phyloP scores from a whole-genome alignment of 345 rosid genomes.

The Ricinus communis region DNA sequence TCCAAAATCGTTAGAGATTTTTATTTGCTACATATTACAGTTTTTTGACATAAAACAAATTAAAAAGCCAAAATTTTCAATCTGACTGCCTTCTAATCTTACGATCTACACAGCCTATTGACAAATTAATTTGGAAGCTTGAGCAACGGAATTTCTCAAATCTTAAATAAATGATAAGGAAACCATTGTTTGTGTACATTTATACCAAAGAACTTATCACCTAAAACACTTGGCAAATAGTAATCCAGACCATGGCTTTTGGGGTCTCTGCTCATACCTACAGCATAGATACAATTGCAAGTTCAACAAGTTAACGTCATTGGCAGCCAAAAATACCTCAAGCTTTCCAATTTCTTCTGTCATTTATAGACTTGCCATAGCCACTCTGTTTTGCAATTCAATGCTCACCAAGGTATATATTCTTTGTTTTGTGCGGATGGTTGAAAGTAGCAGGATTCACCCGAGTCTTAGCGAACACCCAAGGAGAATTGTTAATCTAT shows the following conservation, averaged over 20 bases:
- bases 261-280: constrained; percentile 69
- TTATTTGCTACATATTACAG: no score
- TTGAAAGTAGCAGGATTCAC: constrained; percentile 72
- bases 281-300: constrained; percentile 22
- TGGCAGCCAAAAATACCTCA: constrained; percentile 47
- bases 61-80: no score
- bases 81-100: no score
- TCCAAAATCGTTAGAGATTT: no score
- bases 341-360: constrained; percentile 60
- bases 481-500: constrained; percentile 71
- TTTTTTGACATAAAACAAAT: no score
- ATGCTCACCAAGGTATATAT: constrained; percentile 88
- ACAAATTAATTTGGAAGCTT: neutral
- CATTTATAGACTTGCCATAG: constrained; percentile 76
- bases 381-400: constrained; percentile 83
- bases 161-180: no score
- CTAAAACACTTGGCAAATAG: neutral
- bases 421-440: constrained; percentile 68
- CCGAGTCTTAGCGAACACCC: constrained; percentile 85
- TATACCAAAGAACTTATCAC: constrained; percentile 5
- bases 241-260: constrained; percentile 49
- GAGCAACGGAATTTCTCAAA: neutral
- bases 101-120: neutral
- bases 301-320: constrained; percentile 8
- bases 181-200: neutral